Base-by-base conservation (phyloP, 768 basidiomycete species). In the Hericium rajendrae region DNA sequence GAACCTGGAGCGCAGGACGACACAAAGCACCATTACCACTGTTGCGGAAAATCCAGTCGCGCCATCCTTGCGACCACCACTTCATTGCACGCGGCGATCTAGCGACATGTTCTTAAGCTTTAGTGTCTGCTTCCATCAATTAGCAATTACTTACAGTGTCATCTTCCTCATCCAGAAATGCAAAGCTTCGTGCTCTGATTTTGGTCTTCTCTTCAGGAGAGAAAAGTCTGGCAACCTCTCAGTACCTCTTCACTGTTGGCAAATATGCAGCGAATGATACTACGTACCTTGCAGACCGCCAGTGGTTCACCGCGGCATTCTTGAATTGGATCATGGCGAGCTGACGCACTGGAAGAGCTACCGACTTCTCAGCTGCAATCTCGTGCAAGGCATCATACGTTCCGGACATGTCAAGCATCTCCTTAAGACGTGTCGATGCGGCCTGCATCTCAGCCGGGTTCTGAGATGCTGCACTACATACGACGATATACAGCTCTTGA, bases 291-390 rank as follows among this genome's bases (percentile, higher is more conserved):
- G 84, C 73, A 37, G 84, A 85, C 66, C 80, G 77, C 93, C 93
- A 95, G 65, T 89, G 85, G 51, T 72, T 72, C 3, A 84, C 68
- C 2, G 84, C 85, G 1, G 78, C 77, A 64, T 94, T 94, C 72
- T 94, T 94, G 74, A 94, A 88, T 65, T 92, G 91, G 56, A 94
- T 87, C 60, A 91, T 89, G 24, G 87, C 83, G 68, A 89, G 88
- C 62, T 88, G 80, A 43, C 92, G 82, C 52, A 93, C 78, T 15
- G 73, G 72, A 39, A 86, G 68, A 13, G 88, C 84, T n/a, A 85
- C 69, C 2, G 75, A 69, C 60, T 71, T 73, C 62, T 82, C 78
- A 28, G 81, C 75, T 22, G 88, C 87, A 68, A 92, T 89, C 61
- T 84, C 79, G 62, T 88, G 82, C 51, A 93, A 74, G 18, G 79